Evolutionary conservation across 75 land plant species (phyloP), one percentile per base, ranked within the genome.

Genomic region (Selaginella moellendorffii): DNA sequence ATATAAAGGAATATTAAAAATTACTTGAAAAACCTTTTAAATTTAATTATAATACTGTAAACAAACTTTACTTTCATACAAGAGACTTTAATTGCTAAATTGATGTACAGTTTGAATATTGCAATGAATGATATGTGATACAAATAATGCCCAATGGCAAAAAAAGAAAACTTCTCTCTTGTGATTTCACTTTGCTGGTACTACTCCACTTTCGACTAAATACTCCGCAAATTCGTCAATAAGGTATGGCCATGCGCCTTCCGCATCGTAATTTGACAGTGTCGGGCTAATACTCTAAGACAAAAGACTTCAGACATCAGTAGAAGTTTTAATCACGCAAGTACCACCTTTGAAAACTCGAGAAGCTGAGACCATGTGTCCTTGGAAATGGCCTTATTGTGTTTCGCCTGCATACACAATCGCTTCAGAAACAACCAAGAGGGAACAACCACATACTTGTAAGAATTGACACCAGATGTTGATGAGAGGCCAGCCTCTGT

Each of bases 401-500:
- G 97, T 62, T 82, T 79, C 1, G 73, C 87, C 96, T 89, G 71
- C 20, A 58, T 5, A 5, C 14, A 36, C 20, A 31, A 22, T 19
- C 29, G 64, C 8, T 8, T 19, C 22, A 56, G 19, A 14, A 46
- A 18, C 21, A 59, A n/a, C 17, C 65, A 20, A 61, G 14, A 28
- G n/a, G 14, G 59, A 63, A 36, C 46, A 36, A 5, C 5, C 46
- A 36, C 46, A 36, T 64, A 86, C 97, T 80, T 90, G 97, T 46
- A 90, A 71, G 72, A 90, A 90, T 73, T 90, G 87, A 69, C 97
- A 91, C 97, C 97, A 91, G 29, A 78, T 80, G 30, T 91, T 88
- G 53, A 91, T 82, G 28, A 91, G 66, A 20, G 88, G 83, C 97
- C 97, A 91, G 22, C 80, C 75, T 31, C 76, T 81, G 56, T 91